Percentiles rank a stretch among this genome's conserved stretches.
Evolutionary conservation across 1,284 basidiomycete genomes (phyloP).

Genomic region (Tilletiopsis washingtonensis): DNA sequence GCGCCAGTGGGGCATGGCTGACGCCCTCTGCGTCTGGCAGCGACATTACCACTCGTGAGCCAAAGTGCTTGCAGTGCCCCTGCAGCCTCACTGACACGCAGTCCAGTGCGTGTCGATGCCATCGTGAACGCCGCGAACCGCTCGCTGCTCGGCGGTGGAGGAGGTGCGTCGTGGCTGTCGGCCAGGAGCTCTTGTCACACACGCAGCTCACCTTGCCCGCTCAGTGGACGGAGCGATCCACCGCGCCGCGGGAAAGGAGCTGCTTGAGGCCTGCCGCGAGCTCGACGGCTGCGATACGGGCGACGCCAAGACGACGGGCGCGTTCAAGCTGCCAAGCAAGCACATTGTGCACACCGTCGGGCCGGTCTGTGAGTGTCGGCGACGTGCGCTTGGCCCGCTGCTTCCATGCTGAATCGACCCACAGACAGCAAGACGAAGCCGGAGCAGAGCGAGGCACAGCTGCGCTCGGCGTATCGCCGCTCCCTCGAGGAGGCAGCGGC

Average conservation of each 20-base stretch:
- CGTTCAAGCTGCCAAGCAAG: constrained; percentile 53
- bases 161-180: constrained; percentile 9
- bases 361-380: constrained; percentile 3
- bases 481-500: constrained; percentile 20
- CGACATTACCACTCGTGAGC: no score
- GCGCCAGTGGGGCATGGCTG: no score
- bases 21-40: no score
- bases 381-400: neutral
- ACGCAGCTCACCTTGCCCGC: neutral
- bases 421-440: constrained; percentile 44
- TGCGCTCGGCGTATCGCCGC: constrained; percentile 48
- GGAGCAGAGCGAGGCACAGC: constrained; percentile 52
- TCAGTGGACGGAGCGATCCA: constrained; percentile 78
- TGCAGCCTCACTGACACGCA: no score
- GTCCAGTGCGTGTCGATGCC: constrained; percentile 27
- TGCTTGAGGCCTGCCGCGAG: constrained; percentile 63
- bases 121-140: constrained; percentile 44
- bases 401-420: neutral
- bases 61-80: no score
- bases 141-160: constrained; percentile 35
- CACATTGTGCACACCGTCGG: constrained; percentile 86
- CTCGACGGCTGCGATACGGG: constrained; percentile 66
- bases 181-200: neutral
- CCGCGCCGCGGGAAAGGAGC: constrained; percentile 64
- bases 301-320: constrained; percentile 67